Evolutionary conservation across 2,329 filamentous ascomycete species (phyloP), one percentile per base, ranked within the genome.

Genomic region (Penicillium concentricum): DNA sequence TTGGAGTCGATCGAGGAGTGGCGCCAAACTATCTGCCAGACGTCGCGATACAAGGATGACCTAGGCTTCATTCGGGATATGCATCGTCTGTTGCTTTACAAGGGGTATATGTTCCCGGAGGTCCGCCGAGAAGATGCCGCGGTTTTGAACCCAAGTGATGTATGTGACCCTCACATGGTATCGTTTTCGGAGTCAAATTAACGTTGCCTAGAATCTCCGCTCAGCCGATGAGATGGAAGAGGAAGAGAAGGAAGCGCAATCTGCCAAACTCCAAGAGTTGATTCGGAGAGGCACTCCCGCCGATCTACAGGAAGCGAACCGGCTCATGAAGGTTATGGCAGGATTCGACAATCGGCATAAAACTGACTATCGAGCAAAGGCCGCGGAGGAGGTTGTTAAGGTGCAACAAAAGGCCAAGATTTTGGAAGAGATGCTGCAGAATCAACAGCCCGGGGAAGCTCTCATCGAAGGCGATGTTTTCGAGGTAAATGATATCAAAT

Each of bases 141-240:
- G 15, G 94, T 99, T 24, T 76, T 99, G 67, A 99, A 97, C 71
- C 93, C 94, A 1, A 97, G 92, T 72, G 94, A 97, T 80, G 91
- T 96, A 84, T 77, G 89, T 84, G 45, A 34, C 12, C 13, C 18
- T n/a, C 57, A 32, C 28, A 48, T 30, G 13, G n/a, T 46, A 54
- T 16, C 51, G 41, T 38, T 45, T 32, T 13, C 35, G 50, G 56
- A 65, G 53, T 44, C 42, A 57, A 55, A 56, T 69, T 77, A 62
- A 78, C 65, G 30, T 32, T 22, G 24, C 49, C 10, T 71, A 96
- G 91, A 96, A 94, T 69, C 83, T 99, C 43, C 92, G 95, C 77
- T 97, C 93, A 0, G 92, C 91, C 24, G 94, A 99, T 70, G 94
- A 99, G 72, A 97, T 99, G 92, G 94, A 99, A 71, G 91, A 95